Base-by-base conservation (phyloP, 2,329 filamentous ascomycete species). In the Camptophora hylomeconis region DNA sequence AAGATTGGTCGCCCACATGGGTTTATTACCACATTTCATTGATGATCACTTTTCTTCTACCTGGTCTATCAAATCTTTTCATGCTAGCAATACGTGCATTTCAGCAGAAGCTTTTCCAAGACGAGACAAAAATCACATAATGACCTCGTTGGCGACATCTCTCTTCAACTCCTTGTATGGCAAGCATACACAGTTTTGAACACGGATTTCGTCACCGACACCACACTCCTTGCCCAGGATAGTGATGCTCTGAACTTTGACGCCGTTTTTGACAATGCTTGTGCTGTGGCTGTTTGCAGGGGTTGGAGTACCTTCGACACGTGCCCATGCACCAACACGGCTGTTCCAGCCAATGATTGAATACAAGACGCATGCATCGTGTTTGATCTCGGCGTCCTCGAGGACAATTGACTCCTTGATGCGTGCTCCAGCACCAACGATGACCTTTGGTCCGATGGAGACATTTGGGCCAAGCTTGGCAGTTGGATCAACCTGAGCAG, bases 101-200 rank as follows among this genome's bases (percentile, higher is more conserved):
- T n/a, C n/a, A n/a, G n/a, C n/a, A n/a, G n/a, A n/a, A n/a, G n/a
- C n/a, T n/a, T n/a, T n/a, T 8, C 17, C 16, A 8, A 9, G 18
- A 11, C 14, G 12, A 24, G 22, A 7, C 12, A 8, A 11, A 17
- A 18, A 21, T 36, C 33, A 94, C 86, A 94, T 94, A 54, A 94
- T 94, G 49, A 92, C 80, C 47, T 71, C 67, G 45, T 54, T 53
- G 25, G 47, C 36, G 15, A 92, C 83, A 54, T 92, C 83, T 62
- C 86, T 73, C 74, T 94, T 95, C 54, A 98, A 61, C 63, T 95
- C 89, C 70, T 98, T 98, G 60, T 86, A 93, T 7, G 89, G 89
- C 63, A 98, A 60, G 61, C 89, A 95, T 36, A 98, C 76, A 54
- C 89, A 98, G 63, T 98, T 95, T 63, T 95, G 87, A 45, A 98